Conservation (phyloP, 148 eudicot species). For the Cornus florida region DNA sequence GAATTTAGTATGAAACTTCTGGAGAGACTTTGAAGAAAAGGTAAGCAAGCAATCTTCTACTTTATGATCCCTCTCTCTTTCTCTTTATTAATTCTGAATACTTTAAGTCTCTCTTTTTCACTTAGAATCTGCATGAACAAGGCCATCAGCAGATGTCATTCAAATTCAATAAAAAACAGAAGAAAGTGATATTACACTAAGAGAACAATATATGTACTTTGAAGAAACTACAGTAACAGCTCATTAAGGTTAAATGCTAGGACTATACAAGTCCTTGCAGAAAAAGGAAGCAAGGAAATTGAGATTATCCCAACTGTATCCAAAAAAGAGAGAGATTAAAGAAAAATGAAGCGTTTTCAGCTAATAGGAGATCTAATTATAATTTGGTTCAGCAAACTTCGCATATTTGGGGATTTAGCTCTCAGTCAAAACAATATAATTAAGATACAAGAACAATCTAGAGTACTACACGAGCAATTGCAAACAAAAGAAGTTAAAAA, state of each 20-base stretch:
- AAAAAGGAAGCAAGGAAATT: not conserved
- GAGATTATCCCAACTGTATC: too few relatives aligned
- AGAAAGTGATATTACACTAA: not conserved
- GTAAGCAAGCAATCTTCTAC: conserved; percentile 36
- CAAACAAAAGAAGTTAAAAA: too few relatives aligned
- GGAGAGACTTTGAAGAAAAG: conserved; percentile 28
- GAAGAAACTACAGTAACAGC: not conserved
- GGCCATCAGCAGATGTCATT: conserved; percentile 31
- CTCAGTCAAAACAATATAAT: too few relatives aligned
- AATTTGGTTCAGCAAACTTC: too few relatives aligned
- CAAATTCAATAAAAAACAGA: conserved; percentile 13
- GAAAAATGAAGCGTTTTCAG: too few relatives aligned
- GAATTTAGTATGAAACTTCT: conserved; percentile 26
- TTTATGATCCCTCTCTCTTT: conserved; percentile 28
- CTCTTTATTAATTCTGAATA: conserved; percentile 26
- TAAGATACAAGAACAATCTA: too few relatives aligned
- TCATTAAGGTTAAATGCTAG: not conserved
- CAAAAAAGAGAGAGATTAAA: too few relatives aligned
- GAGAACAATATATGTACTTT: not conserved
- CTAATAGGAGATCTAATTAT: too few relatives aligned
- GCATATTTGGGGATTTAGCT: too few relatives aligned
- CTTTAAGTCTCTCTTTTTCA: conserved; percentile 30
- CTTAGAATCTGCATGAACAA: conserved; percentile 46
- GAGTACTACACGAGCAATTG: too few relatives aligned
- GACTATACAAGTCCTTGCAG: not conserved